phyloP scores from a whole-genome alignment of 495 filamentous ascomycete genomes.

The Penicillium turbatum region DNA sequence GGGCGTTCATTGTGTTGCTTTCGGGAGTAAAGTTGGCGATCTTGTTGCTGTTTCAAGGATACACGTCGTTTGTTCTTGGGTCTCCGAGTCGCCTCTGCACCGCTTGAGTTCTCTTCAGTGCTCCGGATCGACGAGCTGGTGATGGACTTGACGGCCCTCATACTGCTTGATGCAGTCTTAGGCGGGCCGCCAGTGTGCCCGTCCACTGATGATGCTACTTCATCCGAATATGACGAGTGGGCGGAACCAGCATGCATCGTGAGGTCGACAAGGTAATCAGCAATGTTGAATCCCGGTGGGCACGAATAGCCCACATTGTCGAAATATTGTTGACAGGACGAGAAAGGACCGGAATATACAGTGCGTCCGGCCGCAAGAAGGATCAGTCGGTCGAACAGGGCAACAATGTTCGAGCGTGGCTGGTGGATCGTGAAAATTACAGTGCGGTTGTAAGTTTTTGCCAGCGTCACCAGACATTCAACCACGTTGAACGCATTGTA shows the following conservation, averaged over 20 bases:
- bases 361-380: constrained; percentile 84
- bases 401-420: constrained; percentile 98
- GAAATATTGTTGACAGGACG: constrained; percentile 88
- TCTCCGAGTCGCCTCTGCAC: constrained; percentile 54
- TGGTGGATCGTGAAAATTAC: constrained; percentile 99
- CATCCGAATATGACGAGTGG: constrained; percentile 55
- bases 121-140: constrained; percentile 71
- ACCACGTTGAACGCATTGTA: constrained; percentile 97
- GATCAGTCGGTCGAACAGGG: constrained; percentile 91
- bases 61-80: constrained; percentile 64
- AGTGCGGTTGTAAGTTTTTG: constrained; percentile 92
- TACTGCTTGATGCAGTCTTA: constrained; percentile 79
- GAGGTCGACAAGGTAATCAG: constrained; percentile 93
- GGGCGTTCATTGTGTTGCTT: constrained; percentile 59
- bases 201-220: constrained; percentile 42
- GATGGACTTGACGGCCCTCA: constrained; percentile 85
- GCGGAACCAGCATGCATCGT: constrained; percentile 85
- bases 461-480: constrained; percentile 90
- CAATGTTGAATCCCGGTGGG: constrained; percentile 97
- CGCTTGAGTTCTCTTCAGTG: constrained; percentile 53
- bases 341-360: constrained; percentile 89
- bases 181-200: constrained; percentile 42
- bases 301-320: constrained; percentile 85
- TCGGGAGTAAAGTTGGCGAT: constrained; percentile 83
- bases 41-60: constrained; percentile 77